Conservation (phyloP, 2,329 filamentous ascomycete species). For the Pseudogymnoascus sp. region DNA sequence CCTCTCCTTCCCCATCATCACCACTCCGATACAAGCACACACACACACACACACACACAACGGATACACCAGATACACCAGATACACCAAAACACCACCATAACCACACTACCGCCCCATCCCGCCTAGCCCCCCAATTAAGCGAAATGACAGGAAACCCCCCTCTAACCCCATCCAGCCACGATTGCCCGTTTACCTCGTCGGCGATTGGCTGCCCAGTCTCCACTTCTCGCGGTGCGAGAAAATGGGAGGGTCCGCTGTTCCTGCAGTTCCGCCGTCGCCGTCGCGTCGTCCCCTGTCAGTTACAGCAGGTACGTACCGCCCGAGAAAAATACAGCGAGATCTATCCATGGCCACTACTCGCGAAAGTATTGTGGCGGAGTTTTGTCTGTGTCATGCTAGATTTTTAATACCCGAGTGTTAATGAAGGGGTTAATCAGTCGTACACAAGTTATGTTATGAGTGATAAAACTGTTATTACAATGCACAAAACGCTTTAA, state of each 20-base stretch:
- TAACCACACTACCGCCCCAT: background rate
- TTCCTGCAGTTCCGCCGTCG: background rate
- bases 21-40: background rate
- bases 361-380: background rate
- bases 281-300: background rate
- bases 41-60: background rate
- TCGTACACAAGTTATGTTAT: background rate
- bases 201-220: background rate
- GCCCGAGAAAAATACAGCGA: background rate
- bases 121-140: background rate
- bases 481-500: background rate
- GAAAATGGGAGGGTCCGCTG: background rate
- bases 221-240: background rate
- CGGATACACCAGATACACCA: background rate
- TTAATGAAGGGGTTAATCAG: background rate
- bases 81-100: background rate
- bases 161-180: background rate
- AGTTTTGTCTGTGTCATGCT: background rate
- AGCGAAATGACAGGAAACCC: background rate
- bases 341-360: too few relatives aligned
- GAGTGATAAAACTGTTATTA: background rate
- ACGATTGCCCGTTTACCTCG: background rate
- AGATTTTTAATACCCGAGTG: background rate
- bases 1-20: background rate
- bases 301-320: background rate